Conservation (phyloP, 1,284 basidiomycete species). For the Irpex lacteus region DNA sequence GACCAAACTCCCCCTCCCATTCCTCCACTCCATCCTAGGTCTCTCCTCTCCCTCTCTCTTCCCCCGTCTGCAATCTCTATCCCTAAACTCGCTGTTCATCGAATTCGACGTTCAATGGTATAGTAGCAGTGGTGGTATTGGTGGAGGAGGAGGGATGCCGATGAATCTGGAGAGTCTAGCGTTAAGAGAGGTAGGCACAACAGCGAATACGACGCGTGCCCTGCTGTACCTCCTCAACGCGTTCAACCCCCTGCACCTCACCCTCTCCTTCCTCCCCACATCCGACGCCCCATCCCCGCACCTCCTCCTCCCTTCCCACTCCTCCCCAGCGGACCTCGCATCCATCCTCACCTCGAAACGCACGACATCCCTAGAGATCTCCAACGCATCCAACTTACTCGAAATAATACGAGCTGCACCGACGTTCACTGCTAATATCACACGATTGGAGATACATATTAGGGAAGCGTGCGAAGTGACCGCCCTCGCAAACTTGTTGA, state of each 20-base stretch:
- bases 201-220: not conserved
- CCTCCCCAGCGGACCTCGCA: not conserved
- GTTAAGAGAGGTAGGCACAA: not conserved
- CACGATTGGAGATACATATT: not conserved
- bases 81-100: not conserved
- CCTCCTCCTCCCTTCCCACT: not conserved
- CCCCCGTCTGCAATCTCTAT: not conserved
- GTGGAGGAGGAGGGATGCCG: too few species aligned
- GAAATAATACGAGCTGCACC: not conserved
- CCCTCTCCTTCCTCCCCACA: not conserved
- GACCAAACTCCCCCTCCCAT: not conserved
- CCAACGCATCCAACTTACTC: not conserved
- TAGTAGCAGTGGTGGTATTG: too few species aligned
- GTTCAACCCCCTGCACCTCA: not conserved
- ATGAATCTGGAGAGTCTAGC: not conserved
- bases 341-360: not conserved
- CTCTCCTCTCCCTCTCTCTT: not conserved
- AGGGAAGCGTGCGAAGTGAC: not conserved
- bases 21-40: not conserved
- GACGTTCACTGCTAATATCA: not conserved
- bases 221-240: not conserved
- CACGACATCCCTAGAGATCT: not conserved
- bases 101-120: not conserved
- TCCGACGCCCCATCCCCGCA: not conserved
- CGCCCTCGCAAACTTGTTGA: not conserved